These are phyloP conservation scores for Pestalotiopsis sp. DNA, from an alignment of 2,329 filamentous ascomycete species.

Conservation along the genomic window DNA sequence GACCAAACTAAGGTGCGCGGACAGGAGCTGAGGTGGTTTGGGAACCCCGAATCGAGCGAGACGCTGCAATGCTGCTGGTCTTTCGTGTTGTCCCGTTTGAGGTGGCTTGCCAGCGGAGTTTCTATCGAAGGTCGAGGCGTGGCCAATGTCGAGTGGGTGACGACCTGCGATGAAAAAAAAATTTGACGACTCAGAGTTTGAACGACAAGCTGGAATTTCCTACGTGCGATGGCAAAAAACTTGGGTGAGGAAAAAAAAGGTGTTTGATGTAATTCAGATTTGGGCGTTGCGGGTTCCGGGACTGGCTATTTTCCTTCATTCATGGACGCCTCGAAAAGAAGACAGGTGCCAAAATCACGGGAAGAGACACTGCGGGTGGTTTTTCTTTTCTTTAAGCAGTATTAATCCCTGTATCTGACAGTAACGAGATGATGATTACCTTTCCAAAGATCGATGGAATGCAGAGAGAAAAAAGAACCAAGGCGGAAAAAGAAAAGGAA, in stretches of 20 bases:
- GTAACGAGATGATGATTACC: not conserved
- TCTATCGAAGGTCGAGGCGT: not conserved
- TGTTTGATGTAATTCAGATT: too few species aligned
- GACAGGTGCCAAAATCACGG: not conserved
- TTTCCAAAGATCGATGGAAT: not conserved
- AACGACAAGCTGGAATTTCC: not conserved
- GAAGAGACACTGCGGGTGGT: not conserved
- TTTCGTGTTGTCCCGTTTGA: not conserved
- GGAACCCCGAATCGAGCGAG: not conserved
- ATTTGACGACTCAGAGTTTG: not conserved
- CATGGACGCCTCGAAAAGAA: not conserved
- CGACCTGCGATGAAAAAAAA: not conserved
- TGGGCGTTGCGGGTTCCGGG: too few species aligned
- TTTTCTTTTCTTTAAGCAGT: not conserved
- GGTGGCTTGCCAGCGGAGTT: not conserved
- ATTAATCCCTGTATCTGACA: not conserved
- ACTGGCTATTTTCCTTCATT: too few species aligned
- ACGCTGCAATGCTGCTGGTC: not conserved
- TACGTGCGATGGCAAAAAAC: too few species aligned
- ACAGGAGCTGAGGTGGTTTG: not conserved
- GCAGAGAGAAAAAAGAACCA: not conserved
- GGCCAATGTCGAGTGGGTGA: not conserved
- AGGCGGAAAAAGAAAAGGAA: not conserved
- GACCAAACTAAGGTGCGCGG: not conserved
- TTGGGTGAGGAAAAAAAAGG: too few species aligned